phyloP scores from a whole-genome alignment of 805 yeast genomes.

The Candida montana region DNA sequence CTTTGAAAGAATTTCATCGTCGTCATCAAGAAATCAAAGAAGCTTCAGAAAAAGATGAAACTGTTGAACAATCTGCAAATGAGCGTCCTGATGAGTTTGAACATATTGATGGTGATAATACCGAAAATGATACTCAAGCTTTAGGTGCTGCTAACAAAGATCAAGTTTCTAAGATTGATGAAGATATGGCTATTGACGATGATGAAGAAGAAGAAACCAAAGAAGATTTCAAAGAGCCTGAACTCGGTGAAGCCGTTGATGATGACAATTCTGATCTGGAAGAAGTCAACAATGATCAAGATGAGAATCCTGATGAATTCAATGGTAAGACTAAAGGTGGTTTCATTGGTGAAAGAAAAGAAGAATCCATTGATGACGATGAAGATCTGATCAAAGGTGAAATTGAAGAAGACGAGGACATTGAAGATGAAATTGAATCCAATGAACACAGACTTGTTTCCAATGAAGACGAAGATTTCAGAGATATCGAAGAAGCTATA shows the following conservation, averaged over 20 bases:
- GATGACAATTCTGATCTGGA: slow-evolving; percentile 21
- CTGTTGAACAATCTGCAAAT: slow-evolving; percentile 46
- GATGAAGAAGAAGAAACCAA: slow-evolving; percentile 37
- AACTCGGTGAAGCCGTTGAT: slow-evolving; percentile 24
- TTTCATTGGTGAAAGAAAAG: slow-evolving; percentile 42
- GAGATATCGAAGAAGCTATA: slow-evolving; percentile 61
- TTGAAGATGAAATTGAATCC: slow-evolving; percentile 24
- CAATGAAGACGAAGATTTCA: slow-evolving; percentile 31
- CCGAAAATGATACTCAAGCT: slow-evolving; percentile 83
- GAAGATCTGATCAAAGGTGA: slow-evolving; percentile 31
- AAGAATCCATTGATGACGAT: slow-evolving; percentile 23
- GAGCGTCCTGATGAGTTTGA: slow-evolving; percentile 83
- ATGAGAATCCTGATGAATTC: slow-evolving; percentile 37
- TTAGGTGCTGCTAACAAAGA: slow-evolving; percentile 85
- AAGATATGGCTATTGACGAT: slow-evolving; percentile 78
- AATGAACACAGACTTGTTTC: slow-evolving; percentile 19
- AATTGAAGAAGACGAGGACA: slow-evolving; percentile 19
- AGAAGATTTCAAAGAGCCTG: slow-evolving; percentile 30
- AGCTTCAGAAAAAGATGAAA: slow-evolving; percentile 45
- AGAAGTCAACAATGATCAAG: slow-evolving; percentile 26
- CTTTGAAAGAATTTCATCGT: slow-evolving; percentile 85
- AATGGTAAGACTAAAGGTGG: slow-evolving; percentile 48
- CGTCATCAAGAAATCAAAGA: slow-evolving; percentile 85
- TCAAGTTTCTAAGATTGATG: slow-evolving; percentile 69
- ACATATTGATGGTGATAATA: slow-evolving; percentile 74